phyloP scores from a whole-genome alignment of 1,139 yeast species.

The Magnusiomyces tetraspermus region DNA sequence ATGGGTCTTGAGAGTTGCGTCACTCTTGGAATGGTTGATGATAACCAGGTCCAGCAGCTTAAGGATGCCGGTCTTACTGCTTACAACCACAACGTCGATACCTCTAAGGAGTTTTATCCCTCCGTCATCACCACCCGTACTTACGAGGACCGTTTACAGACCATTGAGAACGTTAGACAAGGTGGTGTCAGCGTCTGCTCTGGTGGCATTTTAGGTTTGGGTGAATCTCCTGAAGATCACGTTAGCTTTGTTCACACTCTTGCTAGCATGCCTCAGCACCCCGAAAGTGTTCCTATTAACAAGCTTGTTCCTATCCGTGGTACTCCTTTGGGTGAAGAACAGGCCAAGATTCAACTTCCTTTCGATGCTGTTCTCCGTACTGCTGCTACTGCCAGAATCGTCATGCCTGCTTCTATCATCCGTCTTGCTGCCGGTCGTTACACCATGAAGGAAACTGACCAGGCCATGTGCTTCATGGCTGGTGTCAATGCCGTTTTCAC shows the following conservation, averaged over 20 bases:
- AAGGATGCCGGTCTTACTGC: constrained; percentile 71
- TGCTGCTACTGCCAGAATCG: constrained; percentile 62
- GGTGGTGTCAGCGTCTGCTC: constrained; percentile 68
- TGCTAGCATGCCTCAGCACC: constrained; percentile 58
- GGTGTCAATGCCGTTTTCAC: constrained; percentile 78
- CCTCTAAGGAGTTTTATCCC: constrained; percentile 69
- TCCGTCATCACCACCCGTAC: constrained; percentile 59
- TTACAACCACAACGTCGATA: constrained; percentile 72
- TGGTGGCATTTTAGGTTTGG: constrained; percentile 73
- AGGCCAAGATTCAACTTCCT: constrained; percentile 37
- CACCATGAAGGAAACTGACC: constrained; percentile 72
- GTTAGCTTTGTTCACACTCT: constrained; percentile 58
- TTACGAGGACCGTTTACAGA: constrained; percentile 59
- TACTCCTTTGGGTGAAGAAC: constrained; percentile 53
- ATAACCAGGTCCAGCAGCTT: constrained; percentile 49
- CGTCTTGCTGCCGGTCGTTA: constrained; percentile 75
- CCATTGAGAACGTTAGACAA: constrained; percentile 53
- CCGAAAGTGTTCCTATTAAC: constrained; percentile 76
- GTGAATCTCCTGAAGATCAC: constrained; percentile 66
- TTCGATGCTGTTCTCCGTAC: constrained; percentile 60
- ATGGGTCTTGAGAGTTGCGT: constrained; percentile 71
- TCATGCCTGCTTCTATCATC: constrained; percentile 64
- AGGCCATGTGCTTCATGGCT: constrained; percentile 63
- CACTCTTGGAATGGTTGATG: constrained; percentile 66
- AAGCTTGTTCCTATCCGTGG: constrained; percentile 71